Percentiles rank a stretch among this genome's conserved stretches.
Evolutionary conservation across 2,329 filamentous ascomycete species (phyloP).

Genomic region (Colletotrichum sp.): DNA sequence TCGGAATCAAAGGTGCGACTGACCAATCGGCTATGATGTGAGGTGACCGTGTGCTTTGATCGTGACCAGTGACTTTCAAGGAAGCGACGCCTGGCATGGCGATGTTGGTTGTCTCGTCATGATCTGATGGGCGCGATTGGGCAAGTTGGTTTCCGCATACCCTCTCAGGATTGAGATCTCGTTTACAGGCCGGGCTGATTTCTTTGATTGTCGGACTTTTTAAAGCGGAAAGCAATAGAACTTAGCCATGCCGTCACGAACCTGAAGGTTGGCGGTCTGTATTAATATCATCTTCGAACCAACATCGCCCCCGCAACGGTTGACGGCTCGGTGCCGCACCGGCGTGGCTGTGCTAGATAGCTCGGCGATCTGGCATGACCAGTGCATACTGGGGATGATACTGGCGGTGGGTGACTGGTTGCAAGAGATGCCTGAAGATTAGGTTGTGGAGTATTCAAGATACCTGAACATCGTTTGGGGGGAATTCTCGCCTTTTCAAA

Average conservation of each 20-base stretch:
- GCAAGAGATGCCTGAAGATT: not conserved
- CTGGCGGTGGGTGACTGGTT: not conserved
- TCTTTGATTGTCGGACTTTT: not conserved
- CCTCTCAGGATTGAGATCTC: not conserved
- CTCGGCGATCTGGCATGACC: not conserved
- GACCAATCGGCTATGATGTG: not conserved
- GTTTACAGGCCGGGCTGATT: accelerated
- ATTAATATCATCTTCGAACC: not conserved
- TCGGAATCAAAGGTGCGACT: accelerated
- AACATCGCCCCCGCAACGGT: not conserved
- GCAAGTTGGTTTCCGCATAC: not conserved
- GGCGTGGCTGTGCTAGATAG: constrained; percentile 7
- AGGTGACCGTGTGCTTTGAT: not conserved
- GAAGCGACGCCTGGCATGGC: not conserved
- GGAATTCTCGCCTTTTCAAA: not conserved
- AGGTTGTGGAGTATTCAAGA: not conserved
- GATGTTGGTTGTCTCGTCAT: not conserved
- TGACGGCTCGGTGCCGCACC: not conserved
- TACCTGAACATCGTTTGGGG: not conserved
- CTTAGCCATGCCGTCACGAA: not conserved
- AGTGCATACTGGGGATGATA: not conserved
- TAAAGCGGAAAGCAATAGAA: accelerated
- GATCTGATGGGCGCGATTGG: accelerated
- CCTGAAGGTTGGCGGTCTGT: not conserved
- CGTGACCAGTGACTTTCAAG: not conserved